Base-by-base conservation (phyloP, 2,329 filamentous ascomycete species). In the Trichoderma pleuroti region DNA sequence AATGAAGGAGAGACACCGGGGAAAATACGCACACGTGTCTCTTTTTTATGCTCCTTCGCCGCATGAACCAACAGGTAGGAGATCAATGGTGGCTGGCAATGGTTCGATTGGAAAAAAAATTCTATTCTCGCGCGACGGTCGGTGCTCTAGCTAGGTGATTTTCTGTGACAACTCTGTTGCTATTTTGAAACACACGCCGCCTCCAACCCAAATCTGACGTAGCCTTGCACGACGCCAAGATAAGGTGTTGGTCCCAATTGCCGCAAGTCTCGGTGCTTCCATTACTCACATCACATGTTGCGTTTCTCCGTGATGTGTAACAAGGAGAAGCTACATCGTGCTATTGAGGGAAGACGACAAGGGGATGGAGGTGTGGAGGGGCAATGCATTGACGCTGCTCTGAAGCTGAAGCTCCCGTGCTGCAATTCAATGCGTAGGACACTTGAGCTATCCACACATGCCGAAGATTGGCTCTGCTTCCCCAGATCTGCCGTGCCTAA, bases 81-180 rank as follows among this genome's bases (percentile, higher is more conserved):
- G 46, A 12, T 3, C 46, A 14, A 6, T 7, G 21, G 3, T 52
- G 5, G n/a, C 21, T 24, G 11, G 11, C 2, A 52, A 24, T 14
- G 11, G 21, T 24, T 24, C 46, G 21, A 24, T 34, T 26, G 3
- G 2, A 12, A 5, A 32, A 24, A 65, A 52, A 42, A n/a, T 10
- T 62, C 16, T 21, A 54, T 46, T 42, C 39, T 69, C 30, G 21
- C 52, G 52, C 66, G 39, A 54, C 46, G 24, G 52, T 61, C 42
- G 42, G 24, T 59, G 65, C 54, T 59, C 65, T 68, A 9, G 28
- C 30, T 59, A 62, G 46, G 14, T 18, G 32, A 18, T n/a, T 62
- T 39, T 39, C 57, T 69, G 66, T 62, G 52, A 69, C 66, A 39
- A 26, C 39, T 69, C 34, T 69, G 66, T 69, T 62, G 57, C 66